These are phyloP conservation scores for Cladorrhinum sp. DNA, from an alignment of 2,329 filamentous ascomycete genomes.

Conservation along the genomic window DNA sequence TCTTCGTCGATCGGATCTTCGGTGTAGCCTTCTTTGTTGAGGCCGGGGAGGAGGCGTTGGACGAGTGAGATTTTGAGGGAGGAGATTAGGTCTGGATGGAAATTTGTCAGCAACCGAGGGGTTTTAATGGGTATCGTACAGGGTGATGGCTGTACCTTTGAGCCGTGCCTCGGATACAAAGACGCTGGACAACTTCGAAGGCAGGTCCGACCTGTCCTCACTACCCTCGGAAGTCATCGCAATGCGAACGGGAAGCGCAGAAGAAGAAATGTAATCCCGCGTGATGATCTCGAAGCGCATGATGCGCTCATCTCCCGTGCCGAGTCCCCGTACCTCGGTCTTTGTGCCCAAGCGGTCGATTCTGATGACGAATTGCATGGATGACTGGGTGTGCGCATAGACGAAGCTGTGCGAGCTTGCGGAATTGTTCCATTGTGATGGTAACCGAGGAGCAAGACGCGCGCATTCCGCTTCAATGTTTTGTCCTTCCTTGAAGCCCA, in stretches of 20 bases:
- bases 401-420: constrained; percentile 74
- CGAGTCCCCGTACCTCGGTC: constrained; percentile 78
- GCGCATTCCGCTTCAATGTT: constrained; percentile 60
- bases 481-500: constrained; percentile 82
- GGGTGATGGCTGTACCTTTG: constrained; percentile 34
- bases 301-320: constrained; percentile 76
- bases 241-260: constrained; percentile 55
- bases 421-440: constrained; percentile 74
- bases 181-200: constrained; percentile 51
- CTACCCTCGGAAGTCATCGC: constrained; percentile 36
- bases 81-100: constrained; percentile 56
- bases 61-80: constrained; percentile 77
- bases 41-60: constrained; percentile 74
- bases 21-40: constrained; percentile 75
- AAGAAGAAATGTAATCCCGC: constrained; percentile 69
- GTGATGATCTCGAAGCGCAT: constrained; percentile 70
- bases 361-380: constrained; percentile 79
- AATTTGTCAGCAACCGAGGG: constrained; percentile 6
- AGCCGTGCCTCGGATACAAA: constrained; percentile 74
- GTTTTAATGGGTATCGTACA: background rate
- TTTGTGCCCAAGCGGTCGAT: constrained; percentile 78
- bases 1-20: constrained; percentile 45
- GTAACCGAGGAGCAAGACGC: constrained; percentile 60
- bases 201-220: constrained; percentile 51
- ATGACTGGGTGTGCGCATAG: constrained; percentile 81